A percentile compares a stretch with the other conserved stretches of the same genome.
Evolutionary conservation across 2,329 filamentous ascomycete genomes (phyloP).

Genomic region (Cylindrodendrum hubeiense): DNA sequence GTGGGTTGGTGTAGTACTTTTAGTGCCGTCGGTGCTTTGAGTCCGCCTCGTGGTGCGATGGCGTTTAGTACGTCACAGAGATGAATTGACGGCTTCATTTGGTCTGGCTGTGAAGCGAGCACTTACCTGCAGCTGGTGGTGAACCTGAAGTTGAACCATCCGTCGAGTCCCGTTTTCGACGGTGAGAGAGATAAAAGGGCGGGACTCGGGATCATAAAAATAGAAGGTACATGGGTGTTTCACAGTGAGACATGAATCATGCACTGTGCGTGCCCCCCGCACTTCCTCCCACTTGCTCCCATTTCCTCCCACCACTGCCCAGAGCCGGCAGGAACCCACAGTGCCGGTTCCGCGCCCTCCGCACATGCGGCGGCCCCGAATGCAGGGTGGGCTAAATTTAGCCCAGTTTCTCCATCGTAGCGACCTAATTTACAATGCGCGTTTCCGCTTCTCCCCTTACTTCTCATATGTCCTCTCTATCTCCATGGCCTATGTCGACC

Average conservation of each 20-base stretch:
- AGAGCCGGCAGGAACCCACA: conserved; percentile 15
- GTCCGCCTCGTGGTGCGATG: neutral
- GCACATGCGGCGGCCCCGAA: conserved; percentile 19
- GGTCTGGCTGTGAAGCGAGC: neutral
- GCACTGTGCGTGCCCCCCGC: conserved; percentile 27
- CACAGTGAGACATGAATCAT: conserved; percentile 17
- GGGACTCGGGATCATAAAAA: conserved; percentile 10
- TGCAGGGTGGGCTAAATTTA: conserved; percentile 43
- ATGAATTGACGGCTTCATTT: neutral
- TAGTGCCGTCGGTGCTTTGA: neutral
- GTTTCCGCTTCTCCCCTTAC: conserved; percentile 17
- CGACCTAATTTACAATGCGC: conserved; percentile 43
- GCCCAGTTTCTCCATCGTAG: conserved; percentile 38
- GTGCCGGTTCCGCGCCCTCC: conserved; percentile 26
- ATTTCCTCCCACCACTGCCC: neutral
- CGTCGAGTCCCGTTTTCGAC: conserved; percentile 1
- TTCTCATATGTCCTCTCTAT: conserved; percentile 7
- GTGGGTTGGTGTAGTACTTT: conserved; percentile 1
- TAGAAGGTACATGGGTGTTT: conserved; percentile 14
- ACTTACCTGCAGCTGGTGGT: conserved; percentile 5
- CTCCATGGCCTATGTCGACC: conserved; percentile 4
- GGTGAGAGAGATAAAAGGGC: conserved; percentile 8
- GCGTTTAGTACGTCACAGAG: neutral
- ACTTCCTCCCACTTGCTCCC: neutral
- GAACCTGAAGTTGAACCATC: conserved; percentile 21